Evolutionary conservation across 495 filamentous ascomycete species (phyloP).

Genomic region (Penicillium bovifimosum): DNA sequence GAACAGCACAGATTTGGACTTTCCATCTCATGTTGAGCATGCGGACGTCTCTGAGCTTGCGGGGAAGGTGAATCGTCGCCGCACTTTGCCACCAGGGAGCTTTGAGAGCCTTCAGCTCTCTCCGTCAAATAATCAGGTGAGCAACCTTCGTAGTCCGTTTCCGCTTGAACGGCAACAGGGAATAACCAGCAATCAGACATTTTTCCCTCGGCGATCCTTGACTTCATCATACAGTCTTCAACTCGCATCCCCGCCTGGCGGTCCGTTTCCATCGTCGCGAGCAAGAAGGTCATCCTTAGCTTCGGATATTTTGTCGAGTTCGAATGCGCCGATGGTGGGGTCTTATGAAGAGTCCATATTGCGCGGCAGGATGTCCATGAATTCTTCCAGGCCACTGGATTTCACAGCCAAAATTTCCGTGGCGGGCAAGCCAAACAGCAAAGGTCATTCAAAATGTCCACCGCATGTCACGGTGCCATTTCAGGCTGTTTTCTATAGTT

Average conservation of each 20-base stretch:
- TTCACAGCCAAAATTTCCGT: conserved; percentile 97
- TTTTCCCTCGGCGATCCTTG: conserved; percentile 68
- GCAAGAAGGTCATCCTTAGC: conserved; percentile 65
- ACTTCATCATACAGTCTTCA: conserved; percentile 56
- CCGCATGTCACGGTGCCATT: conserved; percentile 90
- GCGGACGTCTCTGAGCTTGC: conserved; percentile 29
- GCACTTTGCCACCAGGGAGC: conserved; percentile 56
- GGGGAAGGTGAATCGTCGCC: conserved; percentile 49
- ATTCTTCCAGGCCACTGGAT: conserved; percentile 85
- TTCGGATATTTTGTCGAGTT: conserved; percentile 69
- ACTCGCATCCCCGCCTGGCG: conserved; percentile 43
- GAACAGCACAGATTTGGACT: conserved; percentile 77
- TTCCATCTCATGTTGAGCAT: conserved; percentile 41
- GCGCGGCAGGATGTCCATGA: conserved; percentile 93
- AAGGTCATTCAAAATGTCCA: conserved; percentile 77
- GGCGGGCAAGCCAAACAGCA: conserved; percentile 84
- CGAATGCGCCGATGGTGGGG: conserved; percentile 92
- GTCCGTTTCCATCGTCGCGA: conserved; percentile 54
- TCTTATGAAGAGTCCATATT: conserved; percentile 98
- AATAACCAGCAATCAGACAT: conserved; percentile 58
- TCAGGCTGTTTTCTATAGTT: conserved; percentile 95
- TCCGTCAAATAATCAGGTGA: conserved; percentile 18
- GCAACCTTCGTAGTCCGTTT: conserved; percentile 14
- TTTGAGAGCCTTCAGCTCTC: conserved; percentile 41
- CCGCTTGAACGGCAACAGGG: conserved; percentile 41